phyloP scores from a whole-genome alignment of 2,329 filamentous ascomycete species.

The Colletotrichum eremochloae region DNA sequence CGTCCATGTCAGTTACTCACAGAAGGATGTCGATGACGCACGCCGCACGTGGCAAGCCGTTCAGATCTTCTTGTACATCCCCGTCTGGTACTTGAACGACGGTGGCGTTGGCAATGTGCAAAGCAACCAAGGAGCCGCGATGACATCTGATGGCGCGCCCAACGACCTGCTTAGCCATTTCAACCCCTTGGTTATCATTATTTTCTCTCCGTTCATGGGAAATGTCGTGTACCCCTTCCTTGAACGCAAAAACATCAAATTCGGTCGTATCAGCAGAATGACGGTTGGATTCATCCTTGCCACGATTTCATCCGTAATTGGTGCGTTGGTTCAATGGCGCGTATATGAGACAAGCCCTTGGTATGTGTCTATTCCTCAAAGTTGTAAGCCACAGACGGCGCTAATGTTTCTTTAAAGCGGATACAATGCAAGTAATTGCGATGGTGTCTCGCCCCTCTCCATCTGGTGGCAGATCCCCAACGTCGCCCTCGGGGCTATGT shows the following conservation, averaged over 20 bases:
- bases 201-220: slow-evolving; percentile 67
- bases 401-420: slow-evolving; percentile 47
- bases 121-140: slow-evolving; percentile 56
- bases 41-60: slow-evolving; percentile 62
- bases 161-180: slow-evolving; percentile 74
- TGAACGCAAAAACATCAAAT: slow-evolving; percentile 63
- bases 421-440: slow-evolving; percentile 58
- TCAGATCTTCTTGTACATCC: slow-evolving; percentile 58
- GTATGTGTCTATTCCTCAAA: background rate
- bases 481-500: slow-evolving; percentile 65
- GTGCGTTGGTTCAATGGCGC: slow-evolving; percentile 68
- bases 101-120: slow-evolving; percentile 54
- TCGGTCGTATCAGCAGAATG: slow-evolving; percentile 71
- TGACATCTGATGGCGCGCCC: slow-evolving; percentile 63
- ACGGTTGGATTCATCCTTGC: slow-evolving; percentile 67
- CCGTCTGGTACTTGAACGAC: slow-evolving; percentile 56
- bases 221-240: slow-evolving; percentile 70
- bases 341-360: slow-evolving; percentile 70
- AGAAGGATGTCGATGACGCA: slow-evolving; percentile 76
- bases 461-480: slow-evolving; percentile 65
- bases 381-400: no score
- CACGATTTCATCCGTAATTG: slow-evolving; percentile 66
- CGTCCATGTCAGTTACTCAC: slow-evolving; percentile 69
- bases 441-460: slow-evolving; percentile 57
- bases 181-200: slow-evolving; percentile 70